Conservation (phyloP, 345 rosid genomes). For the Raphanus raphanistrum region DNA sequence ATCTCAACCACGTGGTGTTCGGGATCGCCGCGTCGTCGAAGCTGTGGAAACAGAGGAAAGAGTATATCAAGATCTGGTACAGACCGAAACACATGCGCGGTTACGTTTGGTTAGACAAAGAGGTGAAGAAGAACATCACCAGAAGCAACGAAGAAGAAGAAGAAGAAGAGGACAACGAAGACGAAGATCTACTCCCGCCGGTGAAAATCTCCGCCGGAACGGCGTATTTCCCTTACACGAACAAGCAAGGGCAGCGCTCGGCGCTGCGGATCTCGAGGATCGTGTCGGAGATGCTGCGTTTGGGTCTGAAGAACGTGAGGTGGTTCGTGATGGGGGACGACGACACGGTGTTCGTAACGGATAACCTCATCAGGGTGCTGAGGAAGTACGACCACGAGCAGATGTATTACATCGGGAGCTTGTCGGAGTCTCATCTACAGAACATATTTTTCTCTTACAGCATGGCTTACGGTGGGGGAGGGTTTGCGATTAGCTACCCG, state of each 20-base stretch:
- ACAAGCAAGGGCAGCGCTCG: slow-evolving; percentile 87
- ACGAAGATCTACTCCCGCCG: slow-evolving; percentile 50
- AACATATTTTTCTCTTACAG: slow-evolving; percentile 91
- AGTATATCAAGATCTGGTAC: slow-evolving; percentile 95
- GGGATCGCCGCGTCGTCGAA: slow-evolving; percentile 95
- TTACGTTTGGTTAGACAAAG: slow-evolving; percentile 79
- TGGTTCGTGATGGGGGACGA: slow-evolving; percentile 99
- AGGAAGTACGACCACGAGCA: slow-evolving; percentile 84
- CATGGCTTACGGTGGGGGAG: slow-evolving; percentile 99
- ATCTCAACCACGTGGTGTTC: slow-evolving; percentile 69
- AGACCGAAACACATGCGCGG: slow-evolving; percentile 74
- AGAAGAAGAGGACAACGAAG: not conserved
- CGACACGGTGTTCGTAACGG: slow-evolving; percentile 85
- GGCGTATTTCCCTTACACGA: slow-evolving; percentile 64
- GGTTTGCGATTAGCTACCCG: slow-evolving; percentile 92
- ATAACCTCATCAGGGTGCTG: slow-evolving; percentile 73
- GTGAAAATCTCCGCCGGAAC: slow-evolving; percentile 71
- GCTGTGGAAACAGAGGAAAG: slow-evolving; percentile 83
- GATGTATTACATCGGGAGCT: slow-evolving; percentile 89
- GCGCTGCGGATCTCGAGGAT: slow-evolving; percentile 94
- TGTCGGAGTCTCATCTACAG: slow-evolving; percentile 91
- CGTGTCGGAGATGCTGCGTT: slow-evolving; percentile 77
- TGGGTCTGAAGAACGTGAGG: slow-evolving; percentile 67
- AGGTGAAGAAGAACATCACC: slow-evolving; percentile 33
- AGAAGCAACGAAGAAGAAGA: not conserved